These are phyloP conservation scores for Fusarium decemcellulare DNA, from an alignment of 2,329 filamentous ascomycete genomes.

Conservation along the genomic window DNA sequence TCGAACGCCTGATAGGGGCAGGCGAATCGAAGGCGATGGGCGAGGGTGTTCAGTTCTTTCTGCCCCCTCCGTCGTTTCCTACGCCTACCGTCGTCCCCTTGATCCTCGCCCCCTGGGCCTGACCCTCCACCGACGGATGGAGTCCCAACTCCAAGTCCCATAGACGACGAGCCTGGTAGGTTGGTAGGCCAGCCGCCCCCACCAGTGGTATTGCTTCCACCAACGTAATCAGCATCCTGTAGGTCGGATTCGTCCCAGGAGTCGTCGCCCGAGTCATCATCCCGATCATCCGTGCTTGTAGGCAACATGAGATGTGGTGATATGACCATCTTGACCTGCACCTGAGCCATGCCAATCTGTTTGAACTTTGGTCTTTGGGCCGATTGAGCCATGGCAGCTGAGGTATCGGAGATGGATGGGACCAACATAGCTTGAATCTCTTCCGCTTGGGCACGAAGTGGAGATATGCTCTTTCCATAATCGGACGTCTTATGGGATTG, in stretches of 20 bases:
- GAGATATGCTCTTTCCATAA: background rate
- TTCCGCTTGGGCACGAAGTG: background rate
- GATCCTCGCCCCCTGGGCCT: background rate
- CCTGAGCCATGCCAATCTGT: background rate
- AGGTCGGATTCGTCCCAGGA: background rate
- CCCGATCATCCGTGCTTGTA: background rate
- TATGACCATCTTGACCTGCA: conserved; percentile 7
- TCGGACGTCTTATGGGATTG: too few relatives aligned
- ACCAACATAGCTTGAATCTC: too few relatives aligned
- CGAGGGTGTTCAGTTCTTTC: background rate
- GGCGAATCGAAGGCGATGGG: background rate
- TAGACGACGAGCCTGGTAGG: too few relatives aligned
- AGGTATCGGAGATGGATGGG: background rate
- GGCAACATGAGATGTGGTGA: background rate
- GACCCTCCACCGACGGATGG: background rate
- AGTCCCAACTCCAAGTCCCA: background rate
- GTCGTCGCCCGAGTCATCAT: background rate
- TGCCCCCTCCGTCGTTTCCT: background rate
- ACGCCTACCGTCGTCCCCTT: background rate
- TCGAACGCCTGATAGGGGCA: conserved; percentile 5
- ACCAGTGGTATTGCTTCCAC: background rate
- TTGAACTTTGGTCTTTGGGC: background rate
- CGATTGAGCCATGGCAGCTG: background rate
- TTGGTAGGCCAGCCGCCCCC: background rate
- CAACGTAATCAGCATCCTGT: background rate